Conservation (phyloP, 176 grass and related monocot species). For the Triticum turgidum region DNA sequence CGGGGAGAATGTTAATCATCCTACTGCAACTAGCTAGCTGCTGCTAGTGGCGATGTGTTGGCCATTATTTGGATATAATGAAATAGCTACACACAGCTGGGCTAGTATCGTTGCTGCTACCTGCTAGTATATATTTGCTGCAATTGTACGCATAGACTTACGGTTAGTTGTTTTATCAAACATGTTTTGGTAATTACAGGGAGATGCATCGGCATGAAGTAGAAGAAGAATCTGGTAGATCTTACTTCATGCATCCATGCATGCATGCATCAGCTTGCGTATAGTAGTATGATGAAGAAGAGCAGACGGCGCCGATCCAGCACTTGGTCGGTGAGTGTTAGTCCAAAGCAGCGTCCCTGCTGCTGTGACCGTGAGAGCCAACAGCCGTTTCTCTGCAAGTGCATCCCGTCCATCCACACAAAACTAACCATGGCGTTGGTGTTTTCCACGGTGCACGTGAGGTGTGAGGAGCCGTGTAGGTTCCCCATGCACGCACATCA, state of each 20-base stretch:
- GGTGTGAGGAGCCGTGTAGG: constrained; percentile 17
- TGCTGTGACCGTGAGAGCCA: background rate
- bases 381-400: background rate
- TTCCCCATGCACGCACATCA: constrained; percentile 35
- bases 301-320: background rate
- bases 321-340: background rate
- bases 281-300: background rate
- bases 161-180: background rate
- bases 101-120: background rate
- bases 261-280: too few species aligned
- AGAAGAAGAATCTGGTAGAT: too few species aligned
- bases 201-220: background rate
- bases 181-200: background rate
- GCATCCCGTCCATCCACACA: background rate
- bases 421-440: constrained; percentile 15
- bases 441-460: constrained; percentile 60
- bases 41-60: background rate
- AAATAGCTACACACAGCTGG: background rate
- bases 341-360: background rate
- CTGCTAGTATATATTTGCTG: background rate
- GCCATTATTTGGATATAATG: background rate
- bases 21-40: background rate
- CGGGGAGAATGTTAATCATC: constrained; percentile 16
- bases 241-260: too few species aligned
- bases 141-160: background rate